These are phyloP conservation scores for Teratosphaeria destructans DNA, from an alignment of 2,329 filamentous ascomycete genomes.

Conservation along the genomic window DNA sequence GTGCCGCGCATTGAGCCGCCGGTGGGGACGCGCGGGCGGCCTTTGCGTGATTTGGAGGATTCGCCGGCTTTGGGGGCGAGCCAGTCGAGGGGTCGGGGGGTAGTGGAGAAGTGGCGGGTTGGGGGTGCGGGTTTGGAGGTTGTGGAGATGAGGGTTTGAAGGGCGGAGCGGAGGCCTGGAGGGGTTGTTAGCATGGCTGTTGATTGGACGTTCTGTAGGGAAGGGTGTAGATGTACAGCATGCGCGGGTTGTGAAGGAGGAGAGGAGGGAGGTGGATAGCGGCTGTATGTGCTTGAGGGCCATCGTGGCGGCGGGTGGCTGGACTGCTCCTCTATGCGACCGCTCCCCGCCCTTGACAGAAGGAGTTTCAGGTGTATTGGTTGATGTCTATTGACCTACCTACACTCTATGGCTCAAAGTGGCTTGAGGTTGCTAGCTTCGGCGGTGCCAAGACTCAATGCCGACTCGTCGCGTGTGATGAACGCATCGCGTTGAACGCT, in stretches of 20 bases:
- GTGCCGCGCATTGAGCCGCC: slow-evolving; percentile 88
- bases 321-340: not conserved
- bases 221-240: slow-evolving; percentile 15
- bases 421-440: not conserved
- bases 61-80: slow-evolving; percentile 71
- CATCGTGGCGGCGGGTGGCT: not conserved
- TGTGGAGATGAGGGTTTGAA: slow-evolving; percentile 14
- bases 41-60: slow-evolving; percentile 80
- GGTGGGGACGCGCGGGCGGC: slow-evolving; percentile 74
- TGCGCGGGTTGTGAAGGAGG: slow-evolving; percentile 19
- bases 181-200: not conserved
- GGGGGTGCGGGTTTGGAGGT: slow-evolving; percentile 2
- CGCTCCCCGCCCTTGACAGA: not conserved
- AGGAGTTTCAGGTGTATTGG: not conserved
- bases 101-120: slow-evolving; percentile 19
- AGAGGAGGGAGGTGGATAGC: slow-evolving; percentile 12
- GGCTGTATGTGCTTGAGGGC: slow-evolving; percentile 4
- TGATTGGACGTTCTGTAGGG: slow-evolving; percentile 3
- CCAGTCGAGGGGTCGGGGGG: slow-evolving; percentile 49
- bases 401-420: no score
- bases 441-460: not conserved
- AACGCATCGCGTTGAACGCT: not conserved
- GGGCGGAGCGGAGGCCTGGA: slow-evolving; percentile 29
- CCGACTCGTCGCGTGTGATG: not conserved
- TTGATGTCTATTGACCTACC: not conserved